Percentiles rank a stretch among this genome's conserved stretches.
phyloP scores from a whole-genome alignment of 192 early-diverging fungal genomes.

The Podila minutissima region DNA sequence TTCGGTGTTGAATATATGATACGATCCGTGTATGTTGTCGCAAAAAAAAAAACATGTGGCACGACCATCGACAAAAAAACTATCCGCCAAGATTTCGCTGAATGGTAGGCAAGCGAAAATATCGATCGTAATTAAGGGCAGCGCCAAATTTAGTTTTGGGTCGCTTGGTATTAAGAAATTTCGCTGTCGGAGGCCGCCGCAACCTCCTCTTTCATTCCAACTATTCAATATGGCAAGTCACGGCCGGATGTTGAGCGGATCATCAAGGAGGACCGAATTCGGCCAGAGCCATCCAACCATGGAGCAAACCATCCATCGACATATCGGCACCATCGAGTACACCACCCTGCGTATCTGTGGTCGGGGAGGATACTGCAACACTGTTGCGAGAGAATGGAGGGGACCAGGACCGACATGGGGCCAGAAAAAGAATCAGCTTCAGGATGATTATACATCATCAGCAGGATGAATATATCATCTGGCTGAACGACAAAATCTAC shows the following conservation, averaged over 20 bases:
- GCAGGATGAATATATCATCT: too few relatives aligned
- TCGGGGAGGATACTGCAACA: too few relatives aligned
- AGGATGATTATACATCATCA: too few relatives aligned
- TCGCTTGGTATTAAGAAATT: neutral
- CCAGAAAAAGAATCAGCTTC: too few relatives aligned
- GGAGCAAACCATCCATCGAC: constrained; percentile 1
- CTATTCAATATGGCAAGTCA: constrained; percentile 5
- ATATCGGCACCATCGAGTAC: neutral
- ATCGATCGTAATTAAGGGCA: neutral
- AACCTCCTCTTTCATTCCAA: constrained; percentile 2
- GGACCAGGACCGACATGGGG: neutral
- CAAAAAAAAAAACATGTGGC: too few relatives aligned
- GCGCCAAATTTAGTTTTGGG: neutral
- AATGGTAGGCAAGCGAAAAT: too few relatives aligned
- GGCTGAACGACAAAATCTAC: too few relatives aligned
- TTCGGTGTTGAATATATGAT: too few relatives aligned
- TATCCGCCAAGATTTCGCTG: neutral
- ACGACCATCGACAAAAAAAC: neutral
- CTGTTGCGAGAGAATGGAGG: too few relatives aligned
- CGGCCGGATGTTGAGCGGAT: neutral
- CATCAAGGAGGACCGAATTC: neutral
- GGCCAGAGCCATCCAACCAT: neutral
- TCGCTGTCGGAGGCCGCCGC: neutral
- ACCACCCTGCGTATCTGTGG: neutral
- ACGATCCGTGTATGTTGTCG: too few relatives aligned